Percentiles rank a stretch among this genome's conserved stretches.
phyloP scores from a whole-genome alignment of 2,329 filamentous ascomycete genomes.

The Pseudogymnoascus sp. region DNA sequence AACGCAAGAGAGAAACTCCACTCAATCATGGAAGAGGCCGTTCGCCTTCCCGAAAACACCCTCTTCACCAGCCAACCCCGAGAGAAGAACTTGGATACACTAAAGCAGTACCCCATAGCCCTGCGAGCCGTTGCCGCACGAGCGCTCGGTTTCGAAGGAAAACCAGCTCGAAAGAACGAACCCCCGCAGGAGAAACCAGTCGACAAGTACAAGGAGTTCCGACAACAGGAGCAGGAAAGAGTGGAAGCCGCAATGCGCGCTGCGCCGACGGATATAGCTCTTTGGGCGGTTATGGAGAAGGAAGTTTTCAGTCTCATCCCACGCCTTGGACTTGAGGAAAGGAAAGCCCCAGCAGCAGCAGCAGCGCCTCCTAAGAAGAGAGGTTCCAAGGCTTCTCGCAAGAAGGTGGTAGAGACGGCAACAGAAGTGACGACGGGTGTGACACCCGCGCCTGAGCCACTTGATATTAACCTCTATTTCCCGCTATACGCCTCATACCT shows the following conservation, averaged over 20 bases:
- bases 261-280: slow-evolving; percentile 51
- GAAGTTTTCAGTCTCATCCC: slow-evolving; percentile 57
- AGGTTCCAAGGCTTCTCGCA: slow-evolving; percentile 8
- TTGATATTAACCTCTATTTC: slow-evolving; percentile 42
- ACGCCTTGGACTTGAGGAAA: slow-evolving; percentile 44
- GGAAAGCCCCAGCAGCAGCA: neutral
- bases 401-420: neutral
- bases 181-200: neutral
- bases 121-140: slow-evolving; percentile 25
- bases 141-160: slow-evolving; percentile 22
- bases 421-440: slow-evolving; percentile 13
- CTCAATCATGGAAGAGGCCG: slow-evolving; percentile 1
- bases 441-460: neutral
- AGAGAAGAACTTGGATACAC: slow-evolving; percentile 9
- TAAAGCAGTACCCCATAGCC: slow-evolving; percentile 25
- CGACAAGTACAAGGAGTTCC: slow-evolving; percentile 19
- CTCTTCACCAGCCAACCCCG: neutral
- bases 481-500: slow-evolving; percentile 58
- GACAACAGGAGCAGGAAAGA: slow-evolving; percentile 38
- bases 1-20: slow-evolving; percentile 16
- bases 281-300: slow-evolving; percentile 59
- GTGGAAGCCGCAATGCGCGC: slow-evolving; percentile 46
- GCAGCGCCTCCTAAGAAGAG: slow-evolving; percentile 11
- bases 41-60: neutral
- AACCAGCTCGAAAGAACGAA: slow-evolving; percentile 12